A percentile compares a stretch with the other conserved stretches of the same genome.
phyloP scores from a whole-genome alignment of 1,284 basidiomycete genomes.

The Ustilago trichophora region DNA sequence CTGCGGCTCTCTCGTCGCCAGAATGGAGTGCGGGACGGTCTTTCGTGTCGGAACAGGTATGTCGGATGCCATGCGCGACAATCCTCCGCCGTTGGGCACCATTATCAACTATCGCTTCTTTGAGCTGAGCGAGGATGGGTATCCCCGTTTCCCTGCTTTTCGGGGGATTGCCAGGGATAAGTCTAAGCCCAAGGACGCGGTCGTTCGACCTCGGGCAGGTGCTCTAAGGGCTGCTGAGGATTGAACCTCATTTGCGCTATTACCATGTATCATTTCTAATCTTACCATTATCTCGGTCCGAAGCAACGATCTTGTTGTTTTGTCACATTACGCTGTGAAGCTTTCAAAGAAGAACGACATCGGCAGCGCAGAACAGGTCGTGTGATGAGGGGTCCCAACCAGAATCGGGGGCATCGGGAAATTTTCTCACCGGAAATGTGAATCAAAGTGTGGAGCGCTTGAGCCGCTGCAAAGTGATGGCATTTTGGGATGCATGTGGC shows the following conservation, averaged over 20 bases:
- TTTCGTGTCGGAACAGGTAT: conserved; percentile 63
- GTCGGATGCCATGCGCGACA: conserved; percentile 45
- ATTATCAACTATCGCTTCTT: conserved; percentile 75
- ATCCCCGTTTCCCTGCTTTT: conserved; percentile 73
- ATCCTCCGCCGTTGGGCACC: conserved; percentile 70
- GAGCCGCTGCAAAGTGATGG: background rate
- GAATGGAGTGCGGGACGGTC: conserved; percentile 73
- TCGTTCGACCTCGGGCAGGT: conserved; percentile 32
- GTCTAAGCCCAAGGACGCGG: conserved; percentile 45
- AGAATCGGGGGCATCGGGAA: conserved; percentile 2
- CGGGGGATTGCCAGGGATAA: conserved; percentile 69
- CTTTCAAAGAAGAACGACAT: too few species aligned
- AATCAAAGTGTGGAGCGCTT: background rate
- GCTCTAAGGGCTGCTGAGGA: conserved; percentile 10
- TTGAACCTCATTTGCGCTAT: background rate
- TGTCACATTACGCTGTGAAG: too few species aligned
- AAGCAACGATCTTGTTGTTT: background rate
- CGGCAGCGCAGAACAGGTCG: too few species aligned
- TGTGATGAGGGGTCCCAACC: too few species aligned
- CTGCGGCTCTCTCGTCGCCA: conserved; percentile 73
- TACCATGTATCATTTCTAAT: too few species aligned
- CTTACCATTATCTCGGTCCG: background rate
- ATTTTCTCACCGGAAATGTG: background rate
- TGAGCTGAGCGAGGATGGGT: conserved; percentile 72
- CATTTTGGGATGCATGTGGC: background rate